Evolutionary conservation across 306 rosid species (phyloP).

Genomic region (Cicer arietinum): DNA sequence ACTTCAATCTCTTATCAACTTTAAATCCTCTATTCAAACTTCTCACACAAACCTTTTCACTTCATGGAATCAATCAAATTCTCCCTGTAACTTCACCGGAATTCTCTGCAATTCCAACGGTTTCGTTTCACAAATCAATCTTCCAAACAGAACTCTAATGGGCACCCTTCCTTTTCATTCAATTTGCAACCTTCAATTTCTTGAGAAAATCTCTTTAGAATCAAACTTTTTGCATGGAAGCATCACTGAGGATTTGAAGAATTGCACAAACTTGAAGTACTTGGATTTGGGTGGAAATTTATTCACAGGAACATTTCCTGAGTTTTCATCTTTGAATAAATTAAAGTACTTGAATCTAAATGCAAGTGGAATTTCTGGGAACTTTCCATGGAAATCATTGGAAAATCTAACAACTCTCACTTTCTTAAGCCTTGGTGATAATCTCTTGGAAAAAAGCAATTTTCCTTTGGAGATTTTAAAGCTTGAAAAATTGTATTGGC

Average conservation of each 20-base stretch:
- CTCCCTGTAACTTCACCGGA: conserved; percentile 65
- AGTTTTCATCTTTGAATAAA: conserved; percentile 59
- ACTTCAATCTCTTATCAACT: conserved; percentile 54
- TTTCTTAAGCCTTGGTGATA: conserved; percentile 87
- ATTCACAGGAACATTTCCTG: conserved; percentile 69
- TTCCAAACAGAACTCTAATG: conserved; percentile 47
- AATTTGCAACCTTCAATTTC: conserved; percentile 60
- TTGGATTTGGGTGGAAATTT: conserved; percentile 74
- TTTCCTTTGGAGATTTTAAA: conserved; percentile 67
- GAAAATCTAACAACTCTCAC: conserved; percentile 58
- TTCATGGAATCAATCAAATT: conserved; percentile 57
- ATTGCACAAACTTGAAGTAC: conserved; percentile 63
- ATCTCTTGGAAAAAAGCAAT: conserved; percentile 45
- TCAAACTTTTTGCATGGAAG: conserved; percentile 57
- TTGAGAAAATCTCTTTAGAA: conserved; percentile 63
- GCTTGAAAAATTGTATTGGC: conserved; percentile 75
- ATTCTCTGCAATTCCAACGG: conserved; percentile 61
- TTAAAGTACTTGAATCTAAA: conserved; percentile 63
- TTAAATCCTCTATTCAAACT: conserved; percentile 58
- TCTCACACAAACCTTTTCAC: conserved; percentile 48
- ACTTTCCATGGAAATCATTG: conserved; percentile 87
- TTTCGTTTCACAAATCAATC: conserved; percentile 68
- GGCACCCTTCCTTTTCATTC: conserved; percentile 73
- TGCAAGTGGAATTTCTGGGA: conserved; percentile 67
- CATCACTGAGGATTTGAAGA: conserved; percentile 56